These are phyloP conservation scores for Rehmannia glutinosa DNA, from an alignment of 257 asterid genomes.

Conservation along the genomic window DNA sequence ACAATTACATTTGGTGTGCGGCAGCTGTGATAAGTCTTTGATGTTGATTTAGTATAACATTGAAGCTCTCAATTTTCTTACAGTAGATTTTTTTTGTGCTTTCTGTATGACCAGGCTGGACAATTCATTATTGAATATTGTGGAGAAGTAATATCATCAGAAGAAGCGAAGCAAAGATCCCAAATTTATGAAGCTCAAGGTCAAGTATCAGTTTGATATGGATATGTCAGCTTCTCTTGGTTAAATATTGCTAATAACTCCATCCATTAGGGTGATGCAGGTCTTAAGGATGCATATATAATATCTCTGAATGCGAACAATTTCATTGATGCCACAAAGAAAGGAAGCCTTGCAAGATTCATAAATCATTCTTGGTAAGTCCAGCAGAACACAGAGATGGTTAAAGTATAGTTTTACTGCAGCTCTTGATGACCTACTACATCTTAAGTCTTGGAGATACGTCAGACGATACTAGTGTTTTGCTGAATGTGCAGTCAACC, in stretches of 20 bases:
- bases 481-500: conserved; percentile 60
- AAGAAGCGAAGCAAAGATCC: conserved; percentile 64
- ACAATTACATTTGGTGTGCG: neutral
- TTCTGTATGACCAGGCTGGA: conserved; percentile 64
- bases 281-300: conserved; percentile 75
- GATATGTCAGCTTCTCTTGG: conserved; percentile 10
- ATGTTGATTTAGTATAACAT: neutral
- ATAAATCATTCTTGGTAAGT: conserved; percentile 93
- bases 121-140: conserved; percentile 83
- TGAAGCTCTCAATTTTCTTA: conserved; percentile 7
- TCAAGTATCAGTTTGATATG: conserved; percentile 24
- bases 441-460: neutral
- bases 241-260: conserved; percentile 14
- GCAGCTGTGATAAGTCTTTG: conserved; percentile 8
- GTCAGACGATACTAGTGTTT: neutral
- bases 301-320: conserved; percentile 67
- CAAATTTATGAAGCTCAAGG: conserved; percentile 77
- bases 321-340: conserved; percentile 78
- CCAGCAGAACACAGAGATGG: conserved; percentile 1
- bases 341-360: conserved; percentile 87
- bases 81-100: conserved; percentile 8
- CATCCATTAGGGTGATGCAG: conserved; percentile 40
- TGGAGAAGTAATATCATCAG: conserved; percentile 85
- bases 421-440: conserved; percentile 5
- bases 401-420: conserved; percentile 10